phyloP scores from a whole-genome alignment of 805 yeast species.

The Suhomyces sp. region DNA sequence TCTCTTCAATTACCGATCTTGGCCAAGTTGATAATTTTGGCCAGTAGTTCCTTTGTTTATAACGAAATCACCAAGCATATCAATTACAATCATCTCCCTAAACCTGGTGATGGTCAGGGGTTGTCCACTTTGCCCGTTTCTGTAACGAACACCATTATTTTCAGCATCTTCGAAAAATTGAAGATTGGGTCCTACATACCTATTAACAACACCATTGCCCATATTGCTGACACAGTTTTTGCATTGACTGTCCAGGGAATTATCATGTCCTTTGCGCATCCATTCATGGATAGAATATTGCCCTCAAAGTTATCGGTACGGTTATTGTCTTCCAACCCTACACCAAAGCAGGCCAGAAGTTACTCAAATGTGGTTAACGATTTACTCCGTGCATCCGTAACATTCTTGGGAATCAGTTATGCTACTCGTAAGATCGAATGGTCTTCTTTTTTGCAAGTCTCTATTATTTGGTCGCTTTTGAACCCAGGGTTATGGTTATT shows the following conservation, averaged over 20 bases:
- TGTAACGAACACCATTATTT: conserved; percentile 14
- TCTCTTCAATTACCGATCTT: conserved; percentile 9
- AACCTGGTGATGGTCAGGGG: conserved; percentile 20
- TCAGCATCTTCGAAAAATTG: conserved; percentile 14
- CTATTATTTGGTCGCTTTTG: conserved; percentile 59
- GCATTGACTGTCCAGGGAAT: conserved; percentile 53
- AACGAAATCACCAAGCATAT: conserved; percentile 53
- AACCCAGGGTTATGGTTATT: conserved; percentile 68
- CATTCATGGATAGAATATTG: conserved; percentile 38
- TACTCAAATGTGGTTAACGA: conserved; percentile 36
- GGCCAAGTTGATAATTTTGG: conserved; percentile 26
- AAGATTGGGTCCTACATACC: conserved; percentile 10
- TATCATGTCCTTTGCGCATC: conserved; percentile 55
- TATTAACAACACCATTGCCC: conserved; percentile 3
- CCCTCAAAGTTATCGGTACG: conserved; percentile 31
- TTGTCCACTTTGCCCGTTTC: conserved; percentile 24
- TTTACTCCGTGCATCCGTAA: conserved; percentile 46
- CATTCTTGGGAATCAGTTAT: conserved; percentile 68
- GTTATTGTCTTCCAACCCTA: conserved; percentile 40
- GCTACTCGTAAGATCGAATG: conserved; percentile 71
- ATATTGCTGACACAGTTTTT: conserved; percentile 16
- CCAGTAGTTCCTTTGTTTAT: conserved; percentile 51
- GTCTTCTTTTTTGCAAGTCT: conserved; percentile 64
- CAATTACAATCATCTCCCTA: conserved; percentile 49
- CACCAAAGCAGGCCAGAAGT: conserved; percentile 23